These are phyloP conservation scores for Dioscorea dumetorum DNA, from an alignment of 106 monocot genomes.

Conservation along the genomic window DNA sequence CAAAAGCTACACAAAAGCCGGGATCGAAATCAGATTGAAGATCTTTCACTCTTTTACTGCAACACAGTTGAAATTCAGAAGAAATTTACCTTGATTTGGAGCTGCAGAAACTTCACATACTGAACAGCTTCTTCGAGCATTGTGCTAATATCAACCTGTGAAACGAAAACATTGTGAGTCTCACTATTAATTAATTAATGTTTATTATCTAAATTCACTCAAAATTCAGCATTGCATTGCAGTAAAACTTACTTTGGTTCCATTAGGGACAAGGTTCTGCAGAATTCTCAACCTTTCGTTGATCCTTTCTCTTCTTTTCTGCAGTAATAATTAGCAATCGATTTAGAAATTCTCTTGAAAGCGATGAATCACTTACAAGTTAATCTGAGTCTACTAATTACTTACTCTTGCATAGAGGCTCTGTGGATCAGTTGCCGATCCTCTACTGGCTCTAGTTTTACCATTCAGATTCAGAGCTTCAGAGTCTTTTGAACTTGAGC, in stretches of 20 bases:
- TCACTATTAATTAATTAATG: no score
- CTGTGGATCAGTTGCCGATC: slow-evolving; percentile 35
- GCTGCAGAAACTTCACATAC: slow-evolving; percentile 90
- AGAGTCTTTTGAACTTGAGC: not conserved
- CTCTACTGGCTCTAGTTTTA: slow-evolving; percentile 19
- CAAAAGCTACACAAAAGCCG: slow-evolving; percentile 39
- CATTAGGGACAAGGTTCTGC: slow-evolving; percentile 74
- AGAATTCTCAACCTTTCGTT: slow-evolving; percentile 65
- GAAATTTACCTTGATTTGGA: slow-evolving; percentile 80
- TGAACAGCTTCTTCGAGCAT: slow-evolving; percentile 92
- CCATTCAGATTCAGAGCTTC: slow-evolving; percentile 1
- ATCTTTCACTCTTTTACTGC: no score
- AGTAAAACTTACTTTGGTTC: slow-evolving; percentile 59
- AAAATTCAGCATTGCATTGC: not conserved
- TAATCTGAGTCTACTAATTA: not conserved
- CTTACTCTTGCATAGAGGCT: slow-evolving; percentile 41
- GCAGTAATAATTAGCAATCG: not conserved
- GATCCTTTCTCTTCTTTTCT: slow-evolving; percentile 90
- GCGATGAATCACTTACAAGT: not conserved
- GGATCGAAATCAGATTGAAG: not conserved
- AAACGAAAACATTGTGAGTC: not conserved
- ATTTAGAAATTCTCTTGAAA: not conserved
- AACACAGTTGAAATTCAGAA: not conserved
- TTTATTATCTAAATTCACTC: no score
- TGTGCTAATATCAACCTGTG: slow-evolving; percentile 87